Evolutionary conservation across 768 basidiomycete species (phyloP).

Genomic region (Kwoniella dendrophila): DNA sequence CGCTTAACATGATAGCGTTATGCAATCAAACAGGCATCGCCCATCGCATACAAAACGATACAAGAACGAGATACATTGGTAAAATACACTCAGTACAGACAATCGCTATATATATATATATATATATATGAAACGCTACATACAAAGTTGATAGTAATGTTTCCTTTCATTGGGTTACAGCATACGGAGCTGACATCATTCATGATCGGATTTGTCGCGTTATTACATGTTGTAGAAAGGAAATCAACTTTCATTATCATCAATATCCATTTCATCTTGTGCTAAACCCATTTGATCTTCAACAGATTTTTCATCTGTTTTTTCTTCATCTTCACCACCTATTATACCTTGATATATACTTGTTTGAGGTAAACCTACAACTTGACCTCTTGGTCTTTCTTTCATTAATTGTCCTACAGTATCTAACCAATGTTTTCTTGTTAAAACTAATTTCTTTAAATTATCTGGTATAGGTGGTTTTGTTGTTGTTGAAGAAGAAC

Average conservation of each 20-base stretch:
- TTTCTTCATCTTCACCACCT: conserved; percentile 37
- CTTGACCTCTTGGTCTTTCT: conserved; percentile 64
- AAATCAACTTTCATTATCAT: conserved; percentile 3
- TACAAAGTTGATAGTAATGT: too few species aligned
- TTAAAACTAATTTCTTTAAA: conserved; percentile 65
- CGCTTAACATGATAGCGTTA: too few species aligned
- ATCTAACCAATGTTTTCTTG: conserved; percentile 76
- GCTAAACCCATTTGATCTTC: conserved; percentile 27
- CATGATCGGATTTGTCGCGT: too few species aligned
- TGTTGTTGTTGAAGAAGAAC: conserved; percentile 48
- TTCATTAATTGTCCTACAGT: conserved; percentile 75
- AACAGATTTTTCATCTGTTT: conserved; percentile 40
- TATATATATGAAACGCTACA: too few species aligned
- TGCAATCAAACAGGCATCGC: too few species aligned
- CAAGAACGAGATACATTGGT: too few species aligned
- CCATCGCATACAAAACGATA: too few species aligned
- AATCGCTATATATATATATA: too few species aligned
- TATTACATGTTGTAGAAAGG: too few species aligned
- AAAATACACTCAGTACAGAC: too few species aligned
- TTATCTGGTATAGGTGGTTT: conserved; percentile 50
- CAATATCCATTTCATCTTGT: conserved; percentile 19
- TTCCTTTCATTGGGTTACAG: too few species aligned
- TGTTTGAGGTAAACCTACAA: conserved; percentile 36
- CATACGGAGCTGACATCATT: too few species aligned
- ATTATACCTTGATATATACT: conserved; percentile 71